A percentile compares a stretch with the other conserved stretches of the same genome.
phyloP scores from a whole-genome alignment of 495 filamentous ascomycete genomes.

The Aspergillus coremiiformis region DNA sequence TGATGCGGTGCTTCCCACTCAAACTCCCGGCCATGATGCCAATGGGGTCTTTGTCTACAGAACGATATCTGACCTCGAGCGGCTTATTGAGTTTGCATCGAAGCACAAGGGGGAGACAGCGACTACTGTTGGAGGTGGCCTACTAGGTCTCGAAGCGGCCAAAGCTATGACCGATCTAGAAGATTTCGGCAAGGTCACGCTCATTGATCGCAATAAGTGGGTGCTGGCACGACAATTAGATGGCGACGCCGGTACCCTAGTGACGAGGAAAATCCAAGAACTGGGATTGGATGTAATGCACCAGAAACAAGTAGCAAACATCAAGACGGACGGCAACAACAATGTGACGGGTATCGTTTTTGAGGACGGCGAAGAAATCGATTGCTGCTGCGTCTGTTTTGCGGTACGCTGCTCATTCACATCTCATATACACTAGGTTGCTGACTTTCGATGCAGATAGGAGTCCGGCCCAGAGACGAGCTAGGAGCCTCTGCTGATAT shows the following conservation, averaged over 20 bases:
- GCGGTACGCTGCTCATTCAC: conserved; percentile 46
- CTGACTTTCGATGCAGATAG: conserved; percentile 46
- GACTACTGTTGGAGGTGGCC: conserved; percentile 81
- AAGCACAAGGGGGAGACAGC: conserved; percentile 61
- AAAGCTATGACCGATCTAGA: conserved; percentile 91
- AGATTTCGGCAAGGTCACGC: conserved; percentile 66
- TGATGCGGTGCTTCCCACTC: conserved; percentile 71
- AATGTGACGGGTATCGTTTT: conserved; percentile 70
- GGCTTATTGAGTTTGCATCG: conserved; percentile 66
- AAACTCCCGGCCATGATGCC: conserved; percentile 79
- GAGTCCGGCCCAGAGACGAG: conserved; percentile 78
- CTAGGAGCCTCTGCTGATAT: conserved; percentile 66
- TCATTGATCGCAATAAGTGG: conserved; percentile 88
- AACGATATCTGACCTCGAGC: conserved; percentile 77
- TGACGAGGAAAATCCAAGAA: conserved; percentile 72
- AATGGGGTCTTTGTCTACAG: conserved; percentile 93
- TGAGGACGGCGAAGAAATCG: conserved; percentile 76
- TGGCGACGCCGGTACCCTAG: conserved; percentile 72
- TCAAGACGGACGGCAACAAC: conserved; percentile 60
- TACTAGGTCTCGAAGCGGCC: conserved; percentile 87
- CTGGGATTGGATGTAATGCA: conserved; percentile 82
- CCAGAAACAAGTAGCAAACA: conserved; percentile 66
- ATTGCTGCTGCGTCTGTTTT: conserved; percentile 83
- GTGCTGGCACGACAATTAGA: conserved; percentile 84
- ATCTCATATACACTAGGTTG: background rate